Conservation (phyloP, 129 eudicot species). For the Flaveria sonorensis region DNA sequence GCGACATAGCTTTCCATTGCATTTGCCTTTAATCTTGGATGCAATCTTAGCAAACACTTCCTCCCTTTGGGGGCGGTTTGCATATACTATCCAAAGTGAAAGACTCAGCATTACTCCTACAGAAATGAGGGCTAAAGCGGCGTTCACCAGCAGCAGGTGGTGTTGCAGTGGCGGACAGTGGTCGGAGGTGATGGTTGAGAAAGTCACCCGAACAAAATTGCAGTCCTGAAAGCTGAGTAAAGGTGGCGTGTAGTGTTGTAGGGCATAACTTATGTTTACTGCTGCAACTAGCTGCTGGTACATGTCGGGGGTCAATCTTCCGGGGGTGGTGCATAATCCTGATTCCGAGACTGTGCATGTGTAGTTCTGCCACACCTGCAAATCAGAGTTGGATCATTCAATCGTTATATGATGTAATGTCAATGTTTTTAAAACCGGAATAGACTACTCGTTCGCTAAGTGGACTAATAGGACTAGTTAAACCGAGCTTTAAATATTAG, state of each 20-base stretch:
- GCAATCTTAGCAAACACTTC: conserved; percentile 76
- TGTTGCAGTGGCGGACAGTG: conserved; percentile 70
- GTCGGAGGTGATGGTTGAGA: conserved; percentile 55
- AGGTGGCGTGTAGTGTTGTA: conserved; percentile 73
- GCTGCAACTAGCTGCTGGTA: conserved; percentile 64
- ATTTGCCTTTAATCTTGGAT: conserved; percentile 47
- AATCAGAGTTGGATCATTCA: neutral
- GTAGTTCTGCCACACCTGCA: conserved; percentile 84
- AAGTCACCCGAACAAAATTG: conserved; percentile 77
- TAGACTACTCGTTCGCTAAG: no score
- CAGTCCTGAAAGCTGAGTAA: conserved; percentile 85
- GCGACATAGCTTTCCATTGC: conserved; percentile 38
- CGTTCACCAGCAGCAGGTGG: conserved; percentile 55
- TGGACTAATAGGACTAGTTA: no score
- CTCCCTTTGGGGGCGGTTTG: conserved; percentile 99
- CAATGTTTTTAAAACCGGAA: no score
- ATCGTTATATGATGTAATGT: no score
- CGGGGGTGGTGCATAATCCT: conserved; percentile 60
- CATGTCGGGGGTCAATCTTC: conserved; percentile 81
- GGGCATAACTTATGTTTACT: conserved; percentile 74
- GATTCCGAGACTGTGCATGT: conserved; percentile 55
- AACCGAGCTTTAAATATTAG: no score
- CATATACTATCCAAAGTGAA: conserved; percentile 70
- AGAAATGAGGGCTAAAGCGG: conserved; percentile 67
- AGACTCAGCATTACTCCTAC: conserved; percentile 89